These are phyloP conservation scores for Kwoniella sp. DNA, from an alignment of 768 basidiomycete genomes.

Conservation along the genomic window DNA sequence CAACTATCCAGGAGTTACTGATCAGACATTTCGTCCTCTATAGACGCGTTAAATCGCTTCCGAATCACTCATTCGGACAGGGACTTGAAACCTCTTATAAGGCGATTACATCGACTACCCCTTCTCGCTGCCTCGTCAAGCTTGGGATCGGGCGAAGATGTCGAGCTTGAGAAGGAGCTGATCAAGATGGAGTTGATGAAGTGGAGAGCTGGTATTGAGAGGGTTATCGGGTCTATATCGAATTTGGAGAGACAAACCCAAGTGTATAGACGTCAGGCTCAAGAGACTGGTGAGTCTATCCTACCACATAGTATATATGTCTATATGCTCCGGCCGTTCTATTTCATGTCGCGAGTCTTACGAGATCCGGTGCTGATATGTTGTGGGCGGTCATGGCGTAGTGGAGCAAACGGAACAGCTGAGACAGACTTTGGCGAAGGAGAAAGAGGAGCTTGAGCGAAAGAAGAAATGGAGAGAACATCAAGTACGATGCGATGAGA, in stretches of 20 bases:
- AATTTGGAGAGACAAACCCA: conserved; percentile 41
- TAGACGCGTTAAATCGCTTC: conserved; percentile 46
- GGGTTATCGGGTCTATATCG: conserved; percentile 34
- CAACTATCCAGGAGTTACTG: neutral
- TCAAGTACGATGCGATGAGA: conserved; percentile 45
- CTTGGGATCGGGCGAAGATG: conserved; percentile 2
- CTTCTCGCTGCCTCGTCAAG: conserved; percentile 8
- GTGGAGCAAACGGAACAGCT: conserved; percentile 30
- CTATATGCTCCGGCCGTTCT: too few relatives aligned
- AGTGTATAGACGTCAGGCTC: conserved; percentile 26
- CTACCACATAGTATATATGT: too few relatives aligned
- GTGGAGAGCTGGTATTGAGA: conserved; percentile 40
- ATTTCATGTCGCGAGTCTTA: too few relatives aligned
- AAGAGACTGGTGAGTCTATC: conserved; percentile 39
- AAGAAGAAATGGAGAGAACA: conserved; percentile 37
- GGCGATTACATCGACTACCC: conserved; percentile 36
- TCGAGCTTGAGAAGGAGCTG: conserved; percentile 32
- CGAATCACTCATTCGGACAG: conserved; percentile 48
- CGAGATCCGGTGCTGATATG: too few relatives aligned
- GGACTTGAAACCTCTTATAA: conserved; percentile 40
- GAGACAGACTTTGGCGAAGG: conserved; percentile 29
- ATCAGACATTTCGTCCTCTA: neutral
- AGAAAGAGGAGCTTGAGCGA: conserved; percentile 31
- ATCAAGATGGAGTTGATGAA: conserved; percentile 41
- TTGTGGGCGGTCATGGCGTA: too few relatives aligned